Evolutionary conservation across 805 yeast species (phyloP), one percentile per base, ranked within the genome.

Genomic region (Suhomyces pyralidae): DNA sequence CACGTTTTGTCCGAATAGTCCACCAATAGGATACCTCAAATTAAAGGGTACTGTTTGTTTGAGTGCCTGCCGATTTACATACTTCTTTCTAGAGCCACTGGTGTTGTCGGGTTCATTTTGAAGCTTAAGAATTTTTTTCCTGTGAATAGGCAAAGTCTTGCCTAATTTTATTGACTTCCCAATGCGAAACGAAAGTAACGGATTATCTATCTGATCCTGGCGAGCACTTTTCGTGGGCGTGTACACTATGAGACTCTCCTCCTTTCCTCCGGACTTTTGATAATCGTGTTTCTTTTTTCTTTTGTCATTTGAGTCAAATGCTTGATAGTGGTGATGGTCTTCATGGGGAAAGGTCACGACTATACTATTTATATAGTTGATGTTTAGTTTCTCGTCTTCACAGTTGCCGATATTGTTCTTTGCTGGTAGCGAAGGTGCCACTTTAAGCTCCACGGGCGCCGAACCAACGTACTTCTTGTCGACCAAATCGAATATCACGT

Each of bases 1-100:
- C 17, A 86, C 62, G 57, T 84, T 85, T 53, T 84, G 83, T 4
- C 91, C 92, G 62, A 86, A 86, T 10, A 77, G 62, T 0, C 83
- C 89, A 20, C 86, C 83, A 0, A 82, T 76, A 1, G 91, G 88
- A 57, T 73, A 79, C 20, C 71, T 65, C 48, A 86, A 67, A 34
- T 77, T 74, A 52, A 64, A 71, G 1, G 86, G 86, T 7, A 78
- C 68, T 8, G 70, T 73, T 19, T 59, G 58, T 24, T 50, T 57
- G 26, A 52, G 25, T 4, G 49, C 30, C 22, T 50, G 30, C 7
- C 36, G 42, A 2, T 52, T 49, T 10, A 36, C 30, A 7, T 43
- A 19, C 30, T 45, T 30, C 30, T 46, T 46, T 15, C 25, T 7
- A 8, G 45, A n/a, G 7, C 22, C 26, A 20, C 14, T 50, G 5